A percentile compares a stretch with the other conserved stretches of the same genome.
Conservation (phyloP, 1,139 yeast species). For the Magnusiomyces magnusii region DNA sequence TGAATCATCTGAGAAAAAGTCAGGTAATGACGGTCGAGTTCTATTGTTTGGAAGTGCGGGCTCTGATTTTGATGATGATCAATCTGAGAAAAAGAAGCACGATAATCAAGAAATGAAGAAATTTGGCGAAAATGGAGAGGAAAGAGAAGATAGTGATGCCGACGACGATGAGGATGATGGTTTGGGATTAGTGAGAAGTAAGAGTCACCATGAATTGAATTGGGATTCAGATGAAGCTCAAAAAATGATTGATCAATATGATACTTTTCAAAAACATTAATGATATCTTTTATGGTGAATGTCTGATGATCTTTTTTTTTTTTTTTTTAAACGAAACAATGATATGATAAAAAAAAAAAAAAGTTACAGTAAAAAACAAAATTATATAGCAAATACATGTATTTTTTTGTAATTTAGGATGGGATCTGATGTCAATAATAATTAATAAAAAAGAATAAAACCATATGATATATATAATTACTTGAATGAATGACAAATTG, state of each 20-base stretch:
- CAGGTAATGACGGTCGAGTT: neutral
- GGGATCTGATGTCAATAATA: too few species aligned
- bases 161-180: constrained; percentile 9
- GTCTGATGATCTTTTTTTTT: neutral
- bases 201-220: constrained; percentile 18
- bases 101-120: neutral
- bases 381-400: too few species aligned
- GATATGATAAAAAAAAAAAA: too few species aligned
- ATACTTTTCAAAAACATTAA: neutral
- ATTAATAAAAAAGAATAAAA: too few species aligned
- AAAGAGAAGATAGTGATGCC: neutral
- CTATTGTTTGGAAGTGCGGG: neutral
- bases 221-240: constrained; percentile 8
- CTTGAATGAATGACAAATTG: too few species aligned
- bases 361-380: too few species aligned
- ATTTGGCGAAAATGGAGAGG: neutral
- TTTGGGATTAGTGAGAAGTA: constrained; percentile 18
- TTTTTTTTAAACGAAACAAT: too few species aligned
- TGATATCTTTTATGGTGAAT: neutral
- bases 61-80: neutral
- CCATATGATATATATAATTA: too few species aligned
- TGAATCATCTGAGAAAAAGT: neutral
- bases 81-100: neutral
- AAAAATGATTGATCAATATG: constrained; percentile 1
- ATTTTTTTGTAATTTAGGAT: too few species aligned